Evolutionary conservation across 495 filamentous ascomycete species (phyloP).

Genomic region (Penicillium lividum): DNA sequence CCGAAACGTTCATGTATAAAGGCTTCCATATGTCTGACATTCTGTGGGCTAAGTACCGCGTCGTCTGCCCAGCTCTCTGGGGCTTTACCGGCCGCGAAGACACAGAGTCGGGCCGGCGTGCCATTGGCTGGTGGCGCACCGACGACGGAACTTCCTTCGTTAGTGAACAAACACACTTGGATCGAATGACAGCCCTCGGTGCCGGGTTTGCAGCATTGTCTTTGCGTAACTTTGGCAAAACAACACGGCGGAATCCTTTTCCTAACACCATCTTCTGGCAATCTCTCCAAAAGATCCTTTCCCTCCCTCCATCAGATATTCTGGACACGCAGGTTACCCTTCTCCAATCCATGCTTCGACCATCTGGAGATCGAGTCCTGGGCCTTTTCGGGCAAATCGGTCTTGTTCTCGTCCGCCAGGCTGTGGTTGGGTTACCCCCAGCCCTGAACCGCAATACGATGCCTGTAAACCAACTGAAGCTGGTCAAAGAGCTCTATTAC

Average conservation of each 20-base stretch:
- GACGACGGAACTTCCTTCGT: conserved; percentile 56
- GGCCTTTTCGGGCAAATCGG: conserved; percentile 74
- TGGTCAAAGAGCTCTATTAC: conserved; percentile 59
- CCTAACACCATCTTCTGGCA: conserved; percentile 81
- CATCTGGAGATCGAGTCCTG: conserved; percentile 69
- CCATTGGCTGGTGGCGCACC: conserved; percentile 74
- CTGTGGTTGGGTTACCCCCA: conserved; percentile 68
- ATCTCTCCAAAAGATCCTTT: conserved; percentile 68
- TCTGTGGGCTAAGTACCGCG: conserved; percentile 81
- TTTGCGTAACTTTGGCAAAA: conserved; percentile 75
- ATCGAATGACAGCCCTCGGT: conserved; percentile 81
- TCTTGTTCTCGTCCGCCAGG: conserved; percentile 60
- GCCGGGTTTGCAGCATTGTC: conserved; percentile 81
- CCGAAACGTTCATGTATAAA: conserved; percentile 64
- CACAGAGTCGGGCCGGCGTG: conserved; percentile 63
- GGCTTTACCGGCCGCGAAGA: conserved; percentile 77
- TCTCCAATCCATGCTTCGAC: conserved; percentile 73
- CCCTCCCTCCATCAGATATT: conserved; percentile 64
- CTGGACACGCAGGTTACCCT: conserved; percentile 78
- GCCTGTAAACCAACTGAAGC: conserved; percentile 57
- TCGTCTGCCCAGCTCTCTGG: conserved; percentile 81
- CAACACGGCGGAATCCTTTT: conserved; percentile 69
- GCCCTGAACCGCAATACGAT: conserved; percentile 49
- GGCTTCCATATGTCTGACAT: conserved; percentile 79
- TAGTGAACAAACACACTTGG: conserved; percentile 66